Percentiles rank a stretch among this genome's conserved stretches.
phyloP scores from a whole-genome alignment of 1,139 yeast genomes.

The Geotrichum carabidarum region DNA sequence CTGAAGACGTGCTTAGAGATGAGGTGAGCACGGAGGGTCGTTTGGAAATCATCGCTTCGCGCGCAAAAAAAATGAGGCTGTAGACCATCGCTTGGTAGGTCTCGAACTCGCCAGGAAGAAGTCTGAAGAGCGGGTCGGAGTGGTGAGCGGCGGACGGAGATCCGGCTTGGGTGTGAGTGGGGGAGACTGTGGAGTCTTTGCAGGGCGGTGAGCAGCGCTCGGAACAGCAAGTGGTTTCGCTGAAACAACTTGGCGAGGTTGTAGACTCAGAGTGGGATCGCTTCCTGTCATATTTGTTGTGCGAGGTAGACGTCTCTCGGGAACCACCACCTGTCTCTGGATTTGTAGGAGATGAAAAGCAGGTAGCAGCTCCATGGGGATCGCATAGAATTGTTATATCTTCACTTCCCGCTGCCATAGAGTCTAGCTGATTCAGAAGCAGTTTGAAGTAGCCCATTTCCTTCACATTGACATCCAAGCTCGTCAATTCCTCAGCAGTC shows the following conservation, averaged over 20 bases:
- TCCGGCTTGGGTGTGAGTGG: no score
- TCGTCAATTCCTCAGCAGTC: constrained; percentile 2
- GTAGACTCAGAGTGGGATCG: no score
- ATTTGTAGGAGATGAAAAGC: no score
- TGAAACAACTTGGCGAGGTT: no score
- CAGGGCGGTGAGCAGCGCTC: no score
- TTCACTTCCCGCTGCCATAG: background rate
- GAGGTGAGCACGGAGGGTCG: constrained; percentile 8
- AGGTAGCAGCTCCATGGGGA: background rate
- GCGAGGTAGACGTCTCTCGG: no score
- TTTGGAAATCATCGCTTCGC: background rate
- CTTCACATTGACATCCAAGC: background rate
- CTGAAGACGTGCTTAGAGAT: constrained; percentile 9
- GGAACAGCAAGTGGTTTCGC: no score
- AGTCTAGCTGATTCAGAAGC: constrained; percentile 7
- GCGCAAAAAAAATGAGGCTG: constrained; percentile 10
- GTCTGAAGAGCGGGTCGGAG: background rate
- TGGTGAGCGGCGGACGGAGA: no score
- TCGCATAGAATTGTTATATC: constrained; percentile 5
- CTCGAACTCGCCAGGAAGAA: constrained; percentile 5
- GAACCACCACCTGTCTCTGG: no score
- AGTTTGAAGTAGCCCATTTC: constrained; percentile 1
- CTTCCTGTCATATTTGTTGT: no score
- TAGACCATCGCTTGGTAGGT: constrained; percentile 10
- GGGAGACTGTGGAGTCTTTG: no score